phyloP scores from a whole-genome alignment of 768 basidiomycete species.

The Tephrocybe sp. region DNA sequence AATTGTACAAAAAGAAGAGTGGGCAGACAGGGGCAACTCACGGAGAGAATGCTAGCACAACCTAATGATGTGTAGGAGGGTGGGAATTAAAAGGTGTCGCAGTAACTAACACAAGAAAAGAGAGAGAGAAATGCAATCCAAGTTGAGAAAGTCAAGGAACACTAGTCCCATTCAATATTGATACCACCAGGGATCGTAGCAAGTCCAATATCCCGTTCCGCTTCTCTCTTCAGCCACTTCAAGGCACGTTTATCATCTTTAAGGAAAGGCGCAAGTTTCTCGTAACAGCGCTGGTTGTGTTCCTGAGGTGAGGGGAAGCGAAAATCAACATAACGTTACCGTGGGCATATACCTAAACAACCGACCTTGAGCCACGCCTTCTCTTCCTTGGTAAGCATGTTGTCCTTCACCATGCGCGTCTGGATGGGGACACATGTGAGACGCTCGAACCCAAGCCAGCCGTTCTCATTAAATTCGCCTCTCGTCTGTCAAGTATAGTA shows the following conservation, averaged over 20 bases:
- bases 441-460: constrained; percentile 90
- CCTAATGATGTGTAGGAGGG: neutral
- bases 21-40: too few relatives aligned
- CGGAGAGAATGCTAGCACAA: too few relatives aligned
- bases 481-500: constrained; percentile 51
- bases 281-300: constrained; percentile 75
- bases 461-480: constrained; percentile 64
- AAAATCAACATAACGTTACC: neutral
- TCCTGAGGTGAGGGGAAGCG: constrained; percentile 54
- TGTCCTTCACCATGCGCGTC: constrained; percentile 82
- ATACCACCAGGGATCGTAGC: constrained; percentile 68
- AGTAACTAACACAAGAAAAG: neutral
- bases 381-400: constrained; percentile 83
- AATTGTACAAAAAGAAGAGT: too few relatives aligned
- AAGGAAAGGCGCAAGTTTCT: constrained; percentile 60
- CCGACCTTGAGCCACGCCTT: constrained; percentile 79
- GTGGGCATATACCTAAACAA: constrained; percentile 6
- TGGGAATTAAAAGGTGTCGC: constrained; percentile 7
- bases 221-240: constrained; percentile 78
- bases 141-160: neutral
- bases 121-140: neutral
- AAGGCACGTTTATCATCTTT: constrained; percentile 78
- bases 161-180: constrained; percentile 76
- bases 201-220: constrained; percentile 72
- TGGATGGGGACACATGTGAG: constrained; percentile 94